Evolutionary conservation across 2,329 filamentous ascomycete species (phyloP).

Genomic region (Tolypocladium inflatum): DNA sequence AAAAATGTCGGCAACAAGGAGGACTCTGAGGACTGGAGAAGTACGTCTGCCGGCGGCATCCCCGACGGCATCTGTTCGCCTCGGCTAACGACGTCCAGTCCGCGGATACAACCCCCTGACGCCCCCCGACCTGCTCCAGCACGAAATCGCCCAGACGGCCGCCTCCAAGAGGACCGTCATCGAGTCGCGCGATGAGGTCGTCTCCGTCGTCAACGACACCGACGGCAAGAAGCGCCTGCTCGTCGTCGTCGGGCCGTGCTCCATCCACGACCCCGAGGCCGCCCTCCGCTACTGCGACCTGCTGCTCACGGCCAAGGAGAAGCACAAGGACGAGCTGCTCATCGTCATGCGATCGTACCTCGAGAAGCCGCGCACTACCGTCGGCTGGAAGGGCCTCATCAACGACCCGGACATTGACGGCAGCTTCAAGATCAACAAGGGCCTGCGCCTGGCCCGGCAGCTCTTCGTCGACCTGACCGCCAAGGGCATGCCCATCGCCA

Average conservation of each 20-base stretch:
- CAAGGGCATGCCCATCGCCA: constrained; percentile 91
- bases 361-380: constrained; percentile 95
- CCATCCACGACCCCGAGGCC: constrained; percentile 87
- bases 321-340: constrained; percentile 79
- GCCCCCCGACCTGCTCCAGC: constrained; percentile 86
- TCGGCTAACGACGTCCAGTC: constrained; percentile 34
- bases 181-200: constrained; percentile 51
- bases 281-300: constrained; percentile 89
- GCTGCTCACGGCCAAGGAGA: constrained; percentile 71
- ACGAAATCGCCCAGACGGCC: constrained; percentile 65
- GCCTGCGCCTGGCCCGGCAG: constrained; percentile 74
- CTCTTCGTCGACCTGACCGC: constrained; percentile 87
- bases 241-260: constrained; percentile 89
- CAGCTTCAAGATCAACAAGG: constrained; percentile 99
- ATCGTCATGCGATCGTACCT: constrained; percentile 98
- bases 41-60: constrained; percentile 37
- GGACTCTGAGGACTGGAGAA: constrained; percentile 72
- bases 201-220: constrained; percentile 58
- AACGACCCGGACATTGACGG: constrained; percentile 98
- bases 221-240: constrained; percentile 51
- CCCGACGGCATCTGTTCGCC: neutral
- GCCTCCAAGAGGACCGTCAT: constrained; percentile 52
- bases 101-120: constrained; percentile 90
- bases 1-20: constrained; percentile 67
- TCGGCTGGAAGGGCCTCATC: constrained; percentile 98